Evolutionary conservation across 202 grass and related monocot genomes (phyloP).

Genomic region (Elaeis oleifera): DNA sequence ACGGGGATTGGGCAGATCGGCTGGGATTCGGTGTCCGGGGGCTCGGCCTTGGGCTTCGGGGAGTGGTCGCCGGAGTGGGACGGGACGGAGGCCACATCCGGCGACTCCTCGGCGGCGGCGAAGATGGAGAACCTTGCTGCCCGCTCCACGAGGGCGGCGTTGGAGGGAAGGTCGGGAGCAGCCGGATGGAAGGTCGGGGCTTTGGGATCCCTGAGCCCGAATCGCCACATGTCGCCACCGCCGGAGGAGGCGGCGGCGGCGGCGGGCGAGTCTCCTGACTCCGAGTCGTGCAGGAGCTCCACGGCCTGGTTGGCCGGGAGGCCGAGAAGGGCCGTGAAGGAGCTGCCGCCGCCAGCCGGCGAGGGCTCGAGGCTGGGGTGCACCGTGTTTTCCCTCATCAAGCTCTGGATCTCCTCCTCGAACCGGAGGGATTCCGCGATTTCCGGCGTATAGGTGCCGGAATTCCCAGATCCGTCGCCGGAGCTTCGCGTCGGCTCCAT

Average conservation of each 20-base stretch:
- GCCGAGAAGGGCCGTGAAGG: constrained; percentile 80
- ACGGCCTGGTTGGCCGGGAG: constrained; percentile 66
- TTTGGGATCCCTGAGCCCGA: neutral
- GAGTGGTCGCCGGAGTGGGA: neutral
- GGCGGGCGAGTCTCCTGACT: neutral
- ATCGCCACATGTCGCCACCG: constrained; percentile 6
- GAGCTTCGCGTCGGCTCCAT: constrained; percentile 11
- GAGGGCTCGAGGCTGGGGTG: neutral
- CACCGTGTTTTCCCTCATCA: constrained; percentile 10
- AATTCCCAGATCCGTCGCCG: constrained; percentile 14
- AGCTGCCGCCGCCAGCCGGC: neutral
- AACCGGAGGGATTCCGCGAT: constrained; percentile 17
- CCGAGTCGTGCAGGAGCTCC: constrained; percentile 50
- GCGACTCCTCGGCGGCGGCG: neutral
- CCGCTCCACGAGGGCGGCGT: constrained; percentile 1
- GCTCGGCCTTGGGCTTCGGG: too few species aligned
- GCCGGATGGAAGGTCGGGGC: neutral
- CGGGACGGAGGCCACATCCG: neutral
- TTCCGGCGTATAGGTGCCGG: constrained; percentile 34
- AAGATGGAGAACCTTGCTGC: constrained; percentile 3
- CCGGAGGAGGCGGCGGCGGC: neutral
- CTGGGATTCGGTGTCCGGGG: too few species aligned
- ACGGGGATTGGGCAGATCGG: neutral
- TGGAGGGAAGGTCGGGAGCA: constrained; percentile 7
- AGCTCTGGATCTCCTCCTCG: constrained; percentile 50